phyloP scores from a whole-genome alignment of 2,329 filamentous ascomycete genomes.

The Fusarium virguliforme region DNA sequence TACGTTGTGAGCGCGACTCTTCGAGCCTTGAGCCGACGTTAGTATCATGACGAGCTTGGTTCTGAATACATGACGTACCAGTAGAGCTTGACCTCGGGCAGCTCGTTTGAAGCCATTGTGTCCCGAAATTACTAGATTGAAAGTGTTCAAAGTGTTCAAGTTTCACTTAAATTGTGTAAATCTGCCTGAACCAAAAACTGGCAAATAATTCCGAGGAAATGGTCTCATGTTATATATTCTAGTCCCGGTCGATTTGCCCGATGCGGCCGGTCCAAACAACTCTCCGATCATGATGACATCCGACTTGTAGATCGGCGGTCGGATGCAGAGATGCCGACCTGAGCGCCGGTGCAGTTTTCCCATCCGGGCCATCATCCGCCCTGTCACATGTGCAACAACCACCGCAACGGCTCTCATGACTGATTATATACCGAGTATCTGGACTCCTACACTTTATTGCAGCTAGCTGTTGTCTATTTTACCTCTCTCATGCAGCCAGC shows the following conservation, averaged over 20 bases:
- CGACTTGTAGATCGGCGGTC: conserved; percentile 25
- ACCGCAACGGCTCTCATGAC: not conserved
- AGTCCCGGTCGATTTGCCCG: conserved; percentile 31
- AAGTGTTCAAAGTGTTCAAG: not conserved
- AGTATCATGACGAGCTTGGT: not conserved
- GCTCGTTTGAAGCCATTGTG: conserved; percentile 52
- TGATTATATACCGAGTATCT: conserved; percentile 10
- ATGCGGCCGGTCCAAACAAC: conserved; percentile 38
- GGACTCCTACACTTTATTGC: conserved; percentile 20
- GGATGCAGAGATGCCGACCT: conserved; percentile 34
- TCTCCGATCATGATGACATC: conserved; percentile 35
- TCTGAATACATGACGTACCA: conserved; percentile 64
- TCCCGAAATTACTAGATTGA: not conserved
- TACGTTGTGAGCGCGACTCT: conserved; percentile 84
- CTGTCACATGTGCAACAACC: not conserved
- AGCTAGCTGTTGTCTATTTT: conserved; percentile 40
- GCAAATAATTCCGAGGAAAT: conserved; percentile 4
- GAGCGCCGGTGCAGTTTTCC: conserved; percentile 3
- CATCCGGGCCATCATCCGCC: conserved; percentile 3
- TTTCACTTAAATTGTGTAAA: not conserved
- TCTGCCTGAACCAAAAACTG: conserved; percentile 1
- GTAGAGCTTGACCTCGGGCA: conserved; percentile 74
- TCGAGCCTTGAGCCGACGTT: conserved; percentile 77
- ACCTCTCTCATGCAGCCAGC: conserved; percentile 40
- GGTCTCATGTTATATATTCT: conserved; percentile 26